A percentile compares a stretch with the other conserved stretches of the same genome.
Evolutionary conservation across 164 flowering plant genomes (phyloP).

Genomic region (Vitis rotundifolia): DNA sequence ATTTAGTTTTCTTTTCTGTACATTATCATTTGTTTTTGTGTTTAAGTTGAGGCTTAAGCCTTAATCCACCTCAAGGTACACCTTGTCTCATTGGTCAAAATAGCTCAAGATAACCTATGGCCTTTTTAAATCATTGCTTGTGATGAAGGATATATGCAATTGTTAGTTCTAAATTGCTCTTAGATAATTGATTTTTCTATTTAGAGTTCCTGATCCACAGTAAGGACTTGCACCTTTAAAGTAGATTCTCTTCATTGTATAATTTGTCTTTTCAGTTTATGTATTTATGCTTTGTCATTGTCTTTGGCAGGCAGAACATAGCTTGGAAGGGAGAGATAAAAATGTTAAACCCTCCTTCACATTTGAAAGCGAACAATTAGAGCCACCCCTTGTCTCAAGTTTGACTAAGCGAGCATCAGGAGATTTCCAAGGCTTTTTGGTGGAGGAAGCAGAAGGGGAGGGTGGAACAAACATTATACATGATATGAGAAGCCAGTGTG

Average conservation of each 20-base stretch:
- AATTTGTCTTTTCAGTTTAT: neutral
- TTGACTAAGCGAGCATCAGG: slow-evolving; percentile 17
- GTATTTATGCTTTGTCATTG: slow-evolving; percentile 3
- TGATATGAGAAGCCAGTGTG: slow-evolving; percentile 13
- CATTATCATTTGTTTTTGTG: too few relatives aligned
- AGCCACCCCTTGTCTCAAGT: slow-evolving; percentile 20
- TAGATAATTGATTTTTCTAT: neutral
- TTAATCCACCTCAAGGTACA: too few relatives aligned
- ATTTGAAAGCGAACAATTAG: slow-evolving; percentile 9
- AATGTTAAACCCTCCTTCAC: slow-evolving; percentile 7
- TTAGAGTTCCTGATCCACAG: neutral
- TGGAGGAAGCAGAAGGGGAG: slow-evolving; percentile 19
- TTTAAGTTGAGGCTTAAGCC: too few relatives aligned
- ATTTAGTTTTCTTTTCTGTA: too few relatives aligned
- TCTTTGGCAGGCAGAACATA: slow-evolving; percentile 33
- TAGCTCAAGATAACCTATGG: too few relatives aligned
- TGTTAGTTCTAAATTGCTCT: neutral
- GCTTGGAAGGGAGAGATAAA: slow-evolving; percentile 17
- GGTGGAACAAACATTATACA: slow-evolving; percentile 11
- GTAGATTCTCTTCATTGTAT: neutral
- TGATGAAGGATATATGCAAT: neutral
- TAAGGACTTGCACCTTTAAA: neutral
- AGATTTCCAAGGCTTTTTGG: slow-evolving; percentile 23
- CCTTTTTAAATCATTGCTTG: neutral
- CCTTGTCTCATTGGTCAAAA: too few relatives aligned